Conservation (phyloP, 2,329 filamentous ascomycete genomes). For the Tolypocladium guangdongense region DNA sequence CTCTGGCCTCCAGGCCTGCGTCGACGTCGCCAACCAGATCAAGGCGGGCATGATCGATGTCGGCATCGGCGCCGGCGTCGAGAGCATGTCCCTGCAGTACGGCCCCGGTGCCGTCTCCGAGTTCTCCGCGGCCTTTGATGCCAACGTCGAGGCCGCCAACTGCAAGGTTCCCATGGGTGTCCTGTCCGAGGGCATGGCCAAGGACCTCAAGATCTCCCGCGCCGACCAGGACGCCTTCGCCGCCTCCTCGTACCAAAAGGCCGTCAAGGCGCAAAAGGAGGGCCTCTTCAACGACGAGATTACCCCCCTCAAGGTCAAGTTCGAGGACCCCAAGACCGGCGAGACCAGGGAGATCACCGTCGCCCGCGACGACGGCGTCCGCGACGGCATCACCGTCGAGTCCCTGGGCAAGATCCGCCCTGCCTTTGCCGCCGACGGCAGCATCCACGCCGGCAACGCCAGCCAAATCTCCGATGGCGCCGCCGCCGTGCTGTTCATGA, state of each 20-base stretch:
- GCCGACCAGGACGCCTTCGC: constrained; percentile 83
- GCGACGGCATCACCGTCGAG: constrained; percentile 76
- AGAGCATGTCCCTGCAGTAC: constrained; percentile 92
- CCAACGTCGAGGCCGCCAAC: constrained; percentile 72
- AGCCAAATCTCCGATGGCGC: constrained; percentile 94
- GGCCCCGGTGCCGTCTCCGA: constrained; percentile 82
- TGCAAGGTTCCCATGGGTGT: constrained; percentile 98
- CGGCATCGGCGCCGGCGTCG: constrained; percentile 86
- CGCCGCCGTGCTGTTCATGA: constrained; percentile 91
- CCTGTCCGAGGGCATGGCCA: constrained; percentile 89
- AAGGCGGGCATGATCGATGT: constrained; percentile 86
- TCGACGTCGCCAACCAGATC: constrained; percentile 92
- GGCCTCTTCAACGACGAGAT: constrained; percentile 95
- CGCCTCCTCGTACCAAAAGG: constrained; percentile 86
- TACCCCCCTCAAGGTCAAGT: constrained; percentile 73
- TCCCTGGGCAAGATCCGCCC: constrained; percentile 83
- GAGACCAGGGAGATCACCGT: constrained; percentile 79
- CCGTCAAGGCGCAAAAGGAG: constrained; percentile 67
- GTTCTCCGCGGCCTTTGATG: constrained; percentile 83
- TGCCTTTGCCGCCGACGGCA: constrained; percentile 83
- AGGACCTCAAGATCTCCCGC: constrained; percentile 64
- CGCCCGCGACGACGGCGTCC: constrained; percentile 75
- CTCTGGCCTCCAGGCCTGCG: constrained; percentile 81
- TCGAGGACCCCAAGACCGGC: constrained; percentile 81
- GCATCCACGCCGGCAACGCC: constrained; percentile 93